Conservation (phyloP, 768 basidiomycete species). For the Mycena crocata region DNA sequence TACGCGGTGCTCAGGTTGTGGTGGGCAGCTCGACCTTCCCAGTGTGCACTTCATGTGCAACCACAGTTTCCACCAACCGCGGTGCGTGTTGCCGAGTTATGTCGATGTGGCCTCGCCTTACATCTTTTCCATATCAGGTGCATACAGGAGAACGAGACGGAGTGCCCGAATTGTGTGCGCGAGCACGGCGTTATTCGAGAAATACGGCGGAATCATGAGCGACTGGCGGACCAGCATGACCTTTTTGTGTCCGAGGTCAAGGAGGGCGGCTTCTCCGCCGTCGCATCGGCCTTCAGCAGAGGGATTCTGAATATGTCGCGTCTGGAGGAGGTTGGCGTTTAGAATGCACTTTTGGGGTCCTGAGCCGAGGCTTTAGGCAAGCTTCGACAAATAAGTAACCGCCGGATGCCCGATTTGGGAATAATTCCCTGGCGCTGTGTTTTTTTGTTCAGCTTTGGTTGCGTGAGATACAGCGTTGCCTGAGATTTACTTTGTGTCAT, state of each 20-base stretch:
- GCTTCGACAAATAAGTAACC: no score
- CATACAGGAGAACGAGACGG: conserved; percentile 87
- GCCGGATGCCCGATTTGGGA: no score
- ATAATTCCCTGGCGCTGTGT: no score
- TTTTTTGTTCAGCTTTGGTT: no score
- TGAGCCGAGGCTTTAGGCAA: no score
- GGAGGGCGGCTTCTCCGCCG: conserved; percentile 76
- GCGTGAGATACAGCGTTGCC: no score
- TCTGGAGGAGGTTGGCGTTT: conserved; percentile 44
- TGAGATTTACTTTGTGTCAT: no score
- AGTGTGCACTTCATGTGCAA: conserved; percentile 98
- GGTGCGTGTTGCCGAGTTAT: conserved; percentile 58
- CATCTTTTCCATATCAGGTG: conserved; percentile 66
- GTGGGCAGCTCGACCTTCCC: conserved; percentile 91
- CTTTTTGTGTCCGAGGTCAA: conserved; percentile 82
- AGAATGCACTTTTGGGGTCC: neutral
- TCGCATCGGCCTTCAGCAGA: conserved; percentile 77
- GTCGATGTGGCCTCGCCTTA: neutral
- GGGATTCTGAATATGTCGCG: conserved; percentile 66
- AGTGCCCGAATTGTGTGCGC: conserved; percentile 90
- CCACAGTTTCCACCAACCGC: conserved; percentile 91
- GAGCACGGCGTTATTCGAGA: conserved; percentile 92
- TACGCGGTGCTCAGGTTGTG: conserved; percentile 91
- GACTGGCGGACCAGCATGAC: conserved; percentile 85
- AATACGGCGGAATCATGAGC: conserved; percentile 87